These are phyloP conservation scores for Aspergillus brunneoviolaceus DNA, from an alignment of 2,329 filamentous ascomycete genomes.

Conservation along the genomic window DNA sequence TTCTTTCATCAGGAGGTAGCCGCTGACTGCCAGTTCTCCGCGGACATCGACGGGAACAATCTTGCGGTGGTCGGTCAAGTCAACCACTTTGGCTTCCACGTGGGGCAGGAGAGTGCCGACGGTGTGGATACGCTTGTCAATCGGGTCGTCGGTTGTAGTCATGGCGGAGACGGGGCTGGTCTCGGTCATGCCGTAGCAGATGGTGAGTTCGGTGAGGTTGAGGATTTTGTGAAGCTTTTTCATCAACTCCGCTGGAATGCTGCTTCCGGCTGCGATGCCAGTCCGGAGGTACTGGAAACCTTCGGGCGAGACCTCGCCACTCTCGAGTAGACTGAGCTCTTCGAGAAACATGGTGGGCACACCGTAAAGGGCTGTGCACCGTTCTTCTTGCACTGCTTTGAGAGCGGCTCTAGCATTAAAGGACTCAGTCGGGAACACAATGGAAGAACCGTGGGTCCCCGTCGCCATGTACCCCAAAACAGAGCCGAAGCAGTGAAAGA, in stretches of 20 bases:
- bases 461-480: constrained; percentile 96
- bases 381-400: constrained; percentile 61
- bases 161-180: constrained; percentile 71
- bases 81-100: constrained; percentile 75
- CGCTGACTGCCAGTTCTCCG: constrained; percentile 79
- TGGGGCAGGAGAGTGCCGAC: constrained; percentile 85
- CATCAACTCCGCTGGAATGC: constrained; percentile 76
- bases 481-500: constrained; percentile 76
- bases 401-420: constrained; percentile 79
- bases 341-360: constrained; percentile 95
- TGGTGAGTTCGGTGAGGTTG: constrained; percentile 79
- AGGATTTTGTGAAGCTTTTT: constrained; percentile 65
- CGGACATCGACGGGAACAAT: constrained; percentile 64
- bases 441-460: constrained; percentile 73
- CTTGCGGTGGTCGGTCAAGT: constrained; percentile 58
- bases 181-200: constrained; percentile 97
- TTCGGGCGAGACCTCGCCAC: constrained; percentile 45
- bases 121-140: constrained; percentile 68
- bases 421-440: constrained; percentile 82
- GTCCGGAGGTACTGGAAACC: constrained; percentile 71
- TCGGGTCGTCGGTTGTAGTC: constrained; percentile 75
- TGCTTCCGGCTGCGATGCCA: constrained; percentile 87
- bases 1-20: constrained; percentile 86
- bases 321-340: constrained; percentile 73
- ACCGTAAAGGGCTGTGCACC: constrained; percentile 73